Evolutionary conservation across 129 eudicot species (phyloP).

Genomic region (Arctium lappa): DNA sequence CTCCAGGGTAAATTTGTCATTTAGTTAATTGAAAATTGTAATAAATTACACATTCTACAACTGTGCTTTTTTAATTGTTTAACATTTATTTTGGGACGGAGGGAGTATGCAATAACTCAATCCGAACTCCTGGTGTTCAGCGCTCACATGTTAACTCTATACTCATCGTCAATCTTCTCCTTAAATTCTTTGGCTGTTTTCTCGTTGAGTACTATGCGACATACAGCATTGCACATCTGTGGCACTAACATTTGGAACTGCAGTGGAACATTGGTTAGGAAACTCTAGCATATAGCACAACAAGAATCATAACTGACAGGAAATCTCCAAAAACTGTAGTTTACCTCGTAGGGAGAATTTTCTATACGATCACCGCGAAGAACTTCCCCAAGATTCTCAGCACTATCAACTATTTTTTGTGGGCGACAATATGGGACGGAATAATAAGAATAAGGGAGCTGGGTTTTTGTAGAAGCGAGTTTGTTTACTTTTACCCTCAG

Average conservation of each 20-base stretch:
- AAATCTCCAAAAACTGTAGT: background rate
- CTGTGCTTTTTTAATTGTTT: too few relatives aligned
- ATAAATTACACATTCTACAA: background rate
- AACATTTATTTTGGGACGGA: background rate
- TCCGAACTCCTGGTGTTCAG: background rate
- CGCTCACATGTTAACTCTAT: slow-evolving; percentile 69
- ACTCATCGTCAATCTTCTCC: slow-evolving; percentile 66
- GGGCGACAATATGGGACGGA: slow-evolving; percentile 65
- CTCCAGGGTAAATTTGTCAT: background rate
- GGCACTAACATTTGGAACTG: slow-evolving; percentile 76
- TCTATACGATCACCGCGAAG: slow-evolving; percentile 71
- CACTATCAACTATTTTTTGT: slow-evolving; percentile 42
- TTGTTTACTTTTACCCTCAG: slow-evolving; percentile 72
- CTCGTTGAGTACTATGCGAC: slow-evolving; percentile 48
- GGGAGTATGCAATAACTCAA: background rate
- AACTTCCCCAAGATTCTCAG: slow-evolving; percentile 74
- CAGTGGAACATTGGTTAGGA: slow-evolving; percentile 13
- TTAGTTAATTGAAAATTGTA: background rate
- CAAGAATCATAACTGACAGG: background rate
- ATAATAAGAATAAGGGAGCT: slow-evolving; percentile 72
- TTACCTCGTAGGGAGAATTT: slow-evolving; percentile 67
- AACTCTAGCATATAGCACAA: background rate
- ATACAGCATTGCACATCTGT: slow-evolving; percentile 55
- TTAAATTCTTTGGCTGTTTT: slow-evolving; percentile 51
- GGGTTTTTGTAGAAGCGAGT: slow-evolving; percentile 66